These are phyloP conservation scores for Pythium folliculosum DNA, from an alignment of 352 stramenopile species.

Conservation along the genomic window DNA sequence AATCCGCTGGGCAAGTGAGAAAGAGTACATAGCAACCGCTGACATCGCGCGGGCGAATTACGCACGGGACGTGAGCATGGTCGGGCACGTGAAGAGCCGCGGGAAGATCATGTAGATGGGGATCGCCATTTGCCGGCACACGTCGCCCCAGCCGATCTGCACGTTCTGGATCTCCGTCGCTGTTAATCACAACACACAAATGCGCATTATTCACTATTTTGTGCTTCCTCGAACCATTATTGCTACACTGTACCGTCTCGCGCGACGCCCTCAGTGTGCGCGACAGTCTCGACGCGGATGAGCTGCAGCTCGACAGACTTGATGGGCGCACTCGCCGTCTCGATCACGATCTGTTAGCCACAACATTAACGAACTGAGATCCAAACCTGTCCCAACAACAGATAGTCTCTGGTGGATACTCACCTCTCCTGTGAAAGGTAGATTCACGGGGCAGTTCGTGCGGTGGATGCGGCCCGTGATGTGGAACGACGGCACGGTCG, in stretches of 20 bases:
- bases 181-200: conserved; percentile 20
- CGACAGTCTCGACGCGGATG: conserved; percentile 88
- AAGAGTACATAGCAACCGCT: background rate
- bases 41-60: background rate
- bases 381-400: no score
- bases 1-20: no score
- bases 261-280: conserved; percentile 70
- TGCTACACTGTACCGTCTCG: conserved; percentile 57
- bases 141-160: conserved; percentile 91
- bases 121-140: conserved; percentile 87
- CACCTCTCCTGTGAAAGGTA: conserved; percentile 90
- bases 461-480: conserved; percentile 85
- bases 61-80: conserved; percentile 80
- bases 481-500: conserved; percentile 71
- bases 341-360: conserved; percentile 67
- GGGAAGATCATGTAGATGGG: conserved; percentile 96
- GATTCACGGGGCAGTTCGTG: conserved; percentile 89
- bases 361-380: no score
- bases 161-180: conserved; percentile 95
- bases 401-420: no score
- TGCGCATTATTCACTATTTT: no score
- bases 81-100: conserved; percentile 90
- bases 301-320: conserved; percentile 91
- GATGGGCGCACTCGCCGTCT: conserved; percentile 73
- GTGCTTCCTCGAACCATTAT: background rate